These are phyloP conservation scores for Phellopilus nigrolimitatus DNA, from an alignment of 1,284 basidiomycete species.

Conservation along the genomic window DNA sequence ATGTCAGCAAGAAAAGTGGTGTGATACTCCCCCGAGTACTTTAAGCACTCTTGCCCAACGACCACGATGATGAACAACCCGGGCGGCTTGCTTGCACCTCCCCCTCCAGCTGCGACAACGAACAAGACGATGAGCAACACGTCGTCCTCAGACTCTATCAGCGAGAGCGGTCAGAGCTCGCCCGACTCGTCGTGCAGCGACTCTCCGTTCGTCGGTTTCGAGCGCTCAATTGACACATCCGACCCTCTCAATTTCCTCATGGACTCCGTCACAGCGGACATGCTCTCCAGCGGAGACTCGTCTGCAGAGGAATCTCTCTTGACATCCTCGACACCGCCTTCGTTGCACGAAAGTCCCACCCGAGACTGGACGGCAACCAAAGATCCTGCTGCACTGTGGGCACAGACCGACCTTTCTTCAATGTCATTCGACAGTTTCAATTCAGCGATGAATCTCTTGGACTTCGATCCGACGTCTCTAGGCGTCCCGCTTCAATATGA, in stretches of 20 bases:
- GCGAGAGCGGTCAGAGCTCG: constrained; percentile 10
- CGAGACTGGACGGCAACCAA: constrained; percentile 6
- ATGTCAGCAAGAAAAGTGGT: not conserved
- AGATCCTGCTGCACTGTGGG: constrained; percentile 2
- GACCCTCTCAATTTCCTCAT: constrained; percentile 16
- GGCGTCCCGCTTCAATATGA: constrained; percentile 1
- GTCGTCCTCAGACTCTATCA: not conserved
- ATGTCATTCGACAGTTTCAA: constrained; percentile 9
- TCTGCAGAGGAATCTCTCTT: constrained; percentile 15
- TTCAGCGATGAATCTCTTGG: not conserved
- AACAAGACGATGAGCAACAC: constrained; percentile 2
- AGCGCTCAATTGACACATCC: constrained; percentile 9
- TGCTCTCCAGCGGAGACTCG: constrained; percentile 6
- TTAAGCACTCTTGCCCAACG: not conserved
- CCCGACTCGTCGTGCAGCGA: constrained; percentile 13
- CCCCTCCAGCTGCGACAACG: not conserved
- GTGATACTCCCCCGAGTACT: not conserved
- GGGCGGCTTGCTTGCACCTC: not conserved
- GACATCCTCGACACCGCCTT: constrained; percentile 13
- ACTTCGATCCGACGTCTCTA: not conserved
- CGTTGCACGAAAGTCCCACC: constrained; percentile 13
- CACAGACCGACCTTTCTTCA: constrained; percentile 8
- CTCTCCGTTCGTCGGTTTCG: constrained; percentile 11
- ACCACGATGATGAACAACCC: constrained; percentile 3
- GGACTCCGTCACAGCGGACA: constrained; percentile 1